Base-by-base conservation (phyloP, 495 filamentous ascomycete genomes). In the Tuber aestivum region DNA sequence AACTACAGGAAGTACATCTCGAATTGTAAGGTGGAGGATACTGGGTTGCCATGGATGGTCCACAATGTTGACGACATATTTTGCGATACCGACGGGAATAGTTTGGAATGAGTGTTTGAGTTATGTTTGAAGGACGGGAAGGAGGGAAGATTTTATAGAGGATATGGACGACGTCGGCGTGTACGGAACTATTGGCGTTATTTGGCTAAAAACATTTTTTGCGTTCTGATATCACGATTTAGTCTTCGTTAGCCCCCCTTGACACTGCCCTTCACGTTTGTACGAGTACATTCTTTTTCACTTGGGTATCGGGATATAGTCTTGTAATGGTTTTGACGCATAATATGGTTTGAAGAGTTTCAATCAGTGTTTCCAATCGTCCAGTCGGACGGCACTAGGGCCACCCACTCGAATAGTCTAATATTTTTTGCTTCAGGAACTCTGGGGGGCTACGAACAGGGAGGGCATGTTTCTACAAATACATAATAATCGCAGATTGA, bases 51-150 rank as follows among this genome's bases (percentile, higher is more conserved):
- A 6, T 70, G 71, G 69, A 45, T 70, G 37, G 70, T 56, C 50
- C 72, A 70, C n/a, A 69, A 75, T 70, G 70, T 74, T 48, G 72
- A 68, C 3, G 80, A 81, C 72, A 69, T 82, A 45, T 82, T 82
- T 81, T 82, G 79, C 45, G 74, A 81, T 74, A 14, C 38, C 35
- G 69, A 78, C 9, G 80, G 76, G 27, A 75, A 76, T 27, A 48
- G 48, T 41, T 75, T 79, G 20, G 70, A 48, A 40, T 75, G 70
- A 75, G 56, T 65, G 56, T 65, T 65, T 65, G 27, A n/a, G 27
- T 65, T 65, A 65, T 35, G 27, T 20, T 65, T 35, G 27, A 35
- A 18, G 14, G 56, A 18, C 7, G 27, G 27, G 56, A 35, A 65
- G 27, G 27, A 18, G 14, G 56, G 56, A 65, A 12, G 27, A 35